phyloP scores from a whole-genome alignment of 2,329 filamentous ascomycete species.

The Fusarium xyrophilum region DNA sequence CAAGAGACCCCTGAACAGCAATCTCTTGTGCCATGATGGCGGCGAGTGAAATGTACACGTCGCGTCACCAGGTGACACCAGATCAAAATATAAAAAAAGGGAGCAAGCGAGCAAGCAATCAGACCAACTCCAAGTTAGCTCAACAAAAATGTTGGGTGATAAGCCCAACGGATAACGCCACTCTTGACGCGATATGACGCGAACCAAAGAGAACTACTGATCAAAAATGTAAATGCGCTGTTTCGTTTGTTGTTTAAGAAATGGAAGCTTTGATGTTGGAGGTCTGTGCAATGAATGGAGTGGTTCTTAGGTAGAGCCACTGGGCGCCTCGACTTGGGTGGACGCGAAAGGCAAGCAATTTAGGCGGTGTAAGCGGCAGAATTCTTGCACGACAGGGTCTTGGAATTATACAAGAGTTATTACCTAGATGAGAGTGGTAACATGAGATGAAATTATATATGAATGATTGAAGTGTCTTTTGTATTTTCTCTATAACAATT shows the following conservation, averaged over 20 bases:
- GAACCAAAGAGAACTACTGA: conserved; percentile 18
- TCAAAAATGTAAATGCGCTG: conserved; percentile 15
- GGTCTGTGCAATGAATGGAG: conserved; percentile 23
- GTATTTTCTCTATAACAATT: background rate
- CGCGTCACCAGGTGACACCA: conserved; percentile 29
- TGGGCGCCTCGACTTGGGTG: conserved; percentile 7
- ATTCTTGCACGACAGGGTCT: conserved; percentile 10
- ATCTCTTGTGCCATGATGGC: conserved; percentile 42
- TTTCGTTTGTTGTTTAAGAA: conserved; percentile 8
- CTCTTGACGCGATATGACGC: conserved; percentile 15
- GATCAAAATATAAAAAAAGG: background rate
- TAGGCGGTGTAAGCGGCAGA: conserved; percentile 43
- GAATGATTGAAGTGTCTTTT: background rate
- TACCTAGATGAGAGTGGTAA: background rate
- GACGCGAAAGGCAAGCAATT: conserved; percentile 29
- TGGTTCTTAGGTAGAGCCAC: background rate
- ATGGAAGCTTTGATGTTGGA: conserved; percentile 3
- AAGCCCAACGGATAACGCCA: conserved; percentile 12
- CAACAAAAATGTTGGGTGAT: conserved; percentile 17
- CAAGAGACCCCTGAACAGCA: conserved; percentile 21
- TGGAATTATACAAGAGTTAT: background rate
- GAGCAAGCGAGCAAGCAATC: conserved; percentile 11
- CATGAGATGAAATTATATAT: background rate
- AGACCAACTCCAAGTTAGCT: conserved; percentile 12
- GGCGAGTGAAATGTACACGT: conserved; percentile 32